Evolutionary conservation across 495 filamentous ascomycete species (phyloP).

Genomic region (Hypoxylon lenormandii): DNA sequence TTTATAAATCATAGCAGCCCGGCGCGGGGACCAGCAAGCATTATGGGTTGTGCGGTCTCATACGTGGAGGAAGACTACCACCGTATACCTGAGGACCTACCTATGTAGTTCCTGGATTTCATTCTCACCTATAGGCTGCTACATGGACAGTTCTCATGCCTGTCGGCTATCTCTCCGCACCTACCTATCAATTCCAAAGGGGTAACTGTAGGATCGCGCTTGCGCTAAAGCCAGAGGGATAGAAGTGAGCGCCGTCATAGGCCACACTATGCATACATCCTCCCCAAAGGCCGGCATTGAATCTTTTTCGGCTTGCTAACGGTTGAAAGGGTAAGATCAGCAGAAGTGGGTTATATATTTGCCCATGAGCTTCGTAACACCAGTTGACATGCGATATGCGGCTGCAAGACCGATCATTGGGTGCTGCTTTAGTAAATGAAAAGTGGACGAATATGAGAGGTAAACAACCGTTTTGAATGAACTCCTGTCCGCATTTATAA

Average conservation of each 20-base stretch:
- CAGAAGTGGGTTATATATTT: conserved; percentile 17
- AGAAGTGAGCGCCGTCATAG: conserved; percentile 22
- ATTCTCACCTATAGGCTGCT: conserved; percentile 1
- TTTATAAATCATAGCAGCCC: too few relatives aligned
- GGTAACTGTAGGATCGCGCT: conserved; percentile 24
- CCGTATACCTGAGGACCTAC: background rate
- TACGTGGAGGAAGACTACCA: too few relatives aligned
- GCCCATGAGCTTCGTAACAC: conserved; percentile 24
- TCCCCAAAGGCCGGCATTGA: conserved; percentile 26
- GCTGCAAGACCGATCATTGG: conserved; percentile 29
- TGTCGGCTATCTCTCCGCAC: conserved; percentile 12
- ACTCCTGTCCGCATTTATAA: background rate
- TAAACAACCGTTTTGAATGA: conserved; percentile 16
- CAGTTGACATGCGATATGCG: conserved; percentile 9
- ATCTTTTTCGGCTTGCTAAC: conserved; percentile 4
- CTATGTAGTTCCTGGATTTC: too few relatives aligned
- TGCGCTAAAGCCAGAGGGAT: conserved; percentile 15
- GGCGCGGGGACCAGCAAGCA: too few relatives aligned
- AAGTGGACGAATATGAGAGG: conserved; percentile 21
- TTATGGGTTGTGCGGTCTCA: too few relatives aligned
- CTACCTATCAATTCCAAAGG: conserved; percentile 12
- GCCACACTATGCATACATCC: conserved; percentile 22
- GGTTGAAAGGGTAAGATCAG: conserved; percentile 33
- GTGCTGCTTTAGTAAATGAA: conserved; percentile 8
- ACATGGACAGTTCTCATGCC: conserved; percentile 3